Conservation (phyloP, 164 flowering plant species). For the Vitis rotundifolia region DNA sequence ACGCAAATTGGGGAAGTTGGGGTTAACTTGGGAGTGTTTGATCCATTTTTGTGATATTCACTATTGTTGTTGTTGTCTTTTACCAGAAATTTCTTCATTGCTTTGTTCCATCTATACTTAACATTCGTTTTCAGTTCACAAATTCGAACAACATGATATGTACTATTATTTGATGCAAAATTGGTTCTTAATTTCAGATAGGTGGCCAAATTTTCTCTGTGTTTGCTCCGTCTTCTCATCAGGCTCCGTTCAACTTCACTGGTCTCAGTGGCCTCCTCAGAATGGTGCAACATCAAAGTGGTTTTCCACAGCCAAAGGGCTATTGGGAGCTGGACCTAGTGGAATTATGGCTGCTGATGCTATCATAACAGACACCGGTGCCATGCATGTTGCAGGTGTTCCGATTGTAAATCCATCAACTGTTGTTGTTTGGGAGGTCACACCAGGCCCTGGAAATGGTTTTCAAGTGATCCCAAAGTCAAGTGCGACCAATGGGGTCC, state of each 20-base stretch:
- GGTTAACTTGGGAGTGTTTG: too few relatives aligned
- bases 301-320: conserved; percentile 94
- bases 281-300: conserved; percentile 63
- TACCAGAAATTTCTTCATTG: neutral
- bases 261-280: conserved; percentile 92
- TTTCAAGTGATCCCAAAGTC: conserved; percentile 78
- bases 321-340: conserved; percentile 98
- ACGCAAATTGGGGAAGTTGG: too few relatives aligned
- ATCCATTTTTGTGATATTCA: too few relatives aligned
- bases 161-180: conserved; percentile 20
- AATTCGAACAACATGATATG: neutral
- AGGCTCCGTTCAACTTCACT: conserved; percentile 96
- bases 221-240: conserved; percentile 98
- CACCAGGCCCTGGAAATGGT: conserved; percentile 90
- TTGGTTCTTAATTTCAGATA: conserved; percentile 55
- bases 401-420: conserved; percentile 99
- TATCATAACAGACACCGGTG: conserved; percentile 90
- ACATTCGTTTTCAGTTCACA: neutral
- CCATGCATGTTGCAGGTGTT: conserved; percentile 98
- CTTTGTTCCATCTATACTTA: neutral
- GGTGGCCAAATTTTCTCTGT: conserved; percentile 99
- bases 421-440: conserved; percentile 99
- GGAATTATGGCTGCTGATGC: conserved; percentile 99
- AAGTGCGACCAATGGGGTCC: conserved; percentile 59
- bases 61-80: too few relatives aligned